Conservation (phyloP, 2,329 filamentous ascomycete species). For the Fusarium sp. region DNA sequence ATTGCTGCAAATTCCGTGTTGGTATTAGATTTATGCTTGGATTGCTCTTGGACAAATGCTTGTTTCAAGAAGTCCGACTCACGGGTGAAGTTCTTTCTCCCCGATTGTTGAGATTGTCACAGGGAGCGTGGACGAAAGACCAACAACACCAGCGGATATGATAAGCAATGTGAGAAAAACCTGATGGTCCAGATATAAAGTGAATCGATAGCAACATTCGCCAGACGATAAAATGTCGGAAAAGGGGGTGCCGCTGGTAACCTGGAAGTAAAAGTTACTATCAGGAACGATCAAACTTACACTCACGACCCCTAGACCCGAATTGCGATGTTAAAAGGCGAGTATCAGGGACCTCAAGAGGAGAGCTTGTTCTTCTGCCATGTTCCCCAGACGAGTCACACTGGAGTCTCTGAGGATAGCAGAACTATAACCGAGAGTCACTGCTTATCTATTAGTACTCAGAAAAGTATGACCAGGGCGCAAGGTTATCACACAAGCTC, state of each 20-base stretch:
- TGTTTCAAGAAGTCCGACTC: background rate
- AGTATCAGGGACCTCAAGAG: background rate
- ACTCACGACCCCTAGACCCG: background rate
- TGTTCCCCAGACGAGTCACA: too few species aligned
- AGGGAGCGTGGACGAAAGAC: background rate
- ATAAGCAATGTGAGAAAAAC: background rate
- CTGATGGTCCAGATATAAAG: background rate
- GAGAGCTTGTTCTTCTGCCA: background rate
- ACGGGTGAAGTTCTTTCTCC: background rate
- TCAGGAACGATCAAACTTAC: background rate
- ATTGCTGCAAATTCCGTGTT: too few species aligned
- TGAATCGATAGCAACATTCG: background rate
- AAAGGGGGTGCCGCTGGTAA: background rate
- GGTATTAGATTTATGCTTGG: background rate
- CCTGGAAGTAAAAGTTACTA: background rate
- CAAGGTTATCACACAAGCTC: background rate
- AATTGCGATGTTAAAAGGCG: background rate
- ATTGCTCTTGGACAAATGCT: background rate
- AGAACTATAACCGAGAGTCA: background rate
- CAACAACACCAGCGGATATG: background rate
- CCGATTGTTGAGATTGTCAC: background rate
- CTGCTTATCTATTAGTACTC: background rate
- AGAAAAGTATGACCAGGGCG: background rate
- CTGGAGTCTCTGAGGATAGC: background rate
- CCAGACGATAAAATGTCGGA: background rate